These are phyloP conservation scores for Taiwanofungus camphoratus DNA, from an alignment of 1,284 basidiomycete genomes.

Conservation along the genomic window DNA sequence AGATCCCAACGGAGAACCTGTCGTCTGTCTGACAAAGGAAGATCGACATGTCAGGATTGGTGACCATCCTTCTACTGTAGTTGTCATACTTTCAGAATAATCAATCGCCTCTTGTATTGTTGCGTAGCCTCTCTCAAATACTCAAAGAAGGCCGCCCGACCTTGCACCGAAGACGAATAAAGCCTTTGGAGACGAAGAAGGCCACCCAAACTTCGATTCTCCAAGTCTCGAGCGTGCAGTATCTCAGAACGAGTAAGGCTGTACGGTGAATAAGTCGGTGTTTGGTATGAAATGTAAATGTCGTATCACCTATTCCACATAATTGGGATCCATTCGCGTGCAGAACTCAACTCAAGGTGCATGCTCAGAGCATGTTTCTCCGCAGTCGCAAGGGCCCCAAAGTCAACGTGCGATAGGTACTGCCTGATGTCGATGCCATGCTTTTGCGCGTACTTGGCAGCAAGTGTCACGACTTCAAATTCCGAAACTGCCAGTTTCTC, in stretches of 20 bases:
- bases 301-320: conserved; percentile 49
- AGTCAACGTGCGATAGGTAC: conserved; percentile 46
- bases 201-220: conserved; percentile 41
- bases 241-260: conserved; percentile 56
- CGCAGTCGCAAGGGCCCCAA: conserved; percentile 43
- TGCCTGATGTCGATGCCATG: conserved; percentile 38
- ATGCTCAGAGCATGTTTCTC: conserved; percentile 48
- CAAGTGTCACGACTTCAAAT: conserved; percentile 50
- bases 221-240: conserved; percentile 42
- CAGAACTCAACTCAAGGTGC: conserved; percentile 29
- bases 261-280: background rate
- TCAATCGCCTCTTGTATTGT: conserved; percentile 49
- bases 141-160: conserved; percentile 53
- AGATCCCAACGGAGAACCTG: conserved; percentile 55
- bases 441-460: conserved; percentile 38
- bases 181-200: conserved; percentile 55
- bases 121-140: conserved; percentile 49
- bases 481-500: conserved; percentile 50
- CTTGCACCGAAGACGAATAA: conserved; percentile 49
- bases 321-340: conserved; percentile 35
- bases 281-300: background rate
- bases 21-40: conserved; percentile 47
- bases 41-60: no score
- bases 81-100: conserved; percentile 48
- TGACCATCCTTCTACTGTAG: no score